phyloP scores from a whole-genome alignment of 1,139 yeast genomes.

The Blastobotrys persicus region DNA sequence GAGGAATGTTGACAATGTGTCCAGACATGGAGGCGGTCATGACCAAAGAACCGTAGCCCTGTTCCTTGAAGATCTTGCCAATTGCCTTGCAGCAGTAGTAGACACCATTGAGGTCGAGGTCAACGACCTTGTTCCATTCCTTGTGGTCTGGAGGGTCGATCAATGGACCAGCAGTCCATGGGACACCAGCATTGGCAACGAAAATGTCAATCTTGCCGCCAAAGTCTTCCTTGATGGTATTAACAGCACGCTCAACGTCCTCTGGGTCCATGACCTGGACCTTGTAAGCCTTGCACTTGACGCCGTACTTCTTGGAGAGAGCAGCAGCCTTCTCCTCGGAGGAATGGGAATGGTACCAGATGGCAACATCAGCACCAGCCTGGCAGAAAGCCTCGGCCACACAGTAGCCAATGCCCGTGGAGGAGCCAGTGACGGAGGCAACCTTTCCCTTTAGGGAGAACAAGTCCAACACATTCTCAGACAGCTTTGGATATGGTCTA shows the following conservation, averaged over 20 bases:
- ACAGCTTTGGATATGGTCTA: conserved; percentile 8
- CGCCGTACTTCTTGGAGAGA: conserved; percentile 59
- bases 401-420: conserved; percentile 70
- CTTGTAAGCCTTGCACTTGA: conserved; percentile 65
- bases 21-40: conserved; percentile 88
- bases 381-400: conserved; percentile 70
- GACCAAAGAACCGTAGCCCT: conserved; percentile 55
- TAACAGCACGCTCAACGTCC: conserved; percentile 55
- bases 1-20: conserved; percentile 75
- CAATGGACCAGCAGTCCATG: conserved; percentile 9
- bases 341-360: conserved; percentile 35
- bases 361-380: conserved; percentile 66
- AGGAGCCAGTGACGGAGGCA: conserved; percentile 69
- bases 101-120: conserved; percentile 14
- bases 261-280: conserved; percentile 61
- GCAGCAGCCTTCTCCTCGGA: conserved; percentile 57
- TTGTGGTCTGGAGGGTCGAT: conserved; percentile 6
- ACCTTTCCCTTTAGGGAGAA: conserved; percentile 57
- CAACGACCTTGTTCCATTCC: conserved; percentile 13
- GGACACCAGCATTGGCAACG: conserved; percentile 60
- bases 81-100: conserved; percentile 45
- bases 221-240: conserved; percentile 63
- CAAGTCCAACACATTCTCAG: conserved; percentile 14
- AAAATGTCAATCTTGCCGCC: conserved; percentile 55
- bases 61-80: conserved; percentile 60